A percentile compares a stretch with the other conserved stretches of the same genome.
Conservation (phyloP, 2,329 filamentous ascomycete species). For the Ustulina deusta region DNA sequence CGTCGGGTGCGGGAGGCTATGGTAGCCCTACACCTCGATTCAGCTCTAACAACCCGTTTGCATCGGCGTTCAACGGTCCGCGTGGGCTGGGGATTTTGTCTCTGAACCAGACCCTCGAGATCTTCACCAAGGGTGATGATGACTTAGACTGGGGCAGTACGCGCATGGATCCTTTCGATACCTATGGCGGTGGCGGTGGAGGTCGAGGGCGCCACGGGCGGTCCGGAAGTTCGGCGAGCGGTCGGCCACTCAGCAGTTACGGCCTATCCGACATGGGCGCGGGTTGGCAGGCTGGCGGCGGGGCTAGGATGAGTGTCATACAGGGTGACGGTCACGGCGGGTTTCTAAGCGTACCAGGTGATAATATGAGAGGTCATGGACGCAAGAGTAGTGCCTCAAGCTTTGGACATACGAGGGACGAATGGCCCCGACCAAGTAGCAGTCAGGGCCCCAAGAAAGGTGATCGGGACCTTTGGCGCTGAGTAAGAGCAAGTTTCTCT, state of each 20-base stretch:
- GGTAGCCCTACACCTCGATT: conserved; percentile 57
- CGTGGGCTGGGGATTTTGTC: conserved; percentile 49
- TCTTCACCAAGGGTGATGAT: conserved; percentile 71
- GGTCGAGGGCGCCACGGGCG: conserved; percentile 48
- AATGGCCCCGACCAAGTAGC: conserved; percentile 60
- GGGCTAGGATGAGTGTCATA: conserved; percentile 66
- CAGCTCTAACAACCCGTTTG: conserved; percentile 72
- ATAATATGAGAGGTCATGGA: conserved; percentile 35
- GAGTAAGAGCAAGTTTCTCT: conserved; percentile 29
- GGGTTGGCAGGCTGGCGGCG: conserved; percentile 63
- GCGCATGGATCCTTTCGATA: conserved; percentile 56
- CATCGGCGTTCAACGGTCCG: conserved; percentile 52
- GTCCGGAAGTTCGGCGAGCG: conserved; percentile 45
- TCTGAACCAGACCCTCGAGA: conserved; percentile 66
- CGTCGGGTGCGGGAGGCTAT: conserved; percentile 40
- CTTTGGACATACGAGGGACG: conserved; percentile 44
- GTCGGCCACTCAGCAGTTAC: conserved; percentile 67
- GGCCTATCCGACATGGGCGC: conserved; percentile 66
- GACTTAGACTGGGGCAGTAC: conserved; percentile 70
- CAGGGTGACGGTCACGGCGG: conserved; percentile 62
- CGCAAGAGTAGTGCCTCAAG: conserved; percentile 43
- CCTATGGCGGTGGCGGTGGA: conserved; percentile 35
- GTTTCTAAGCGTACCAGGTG: conserved; percentile 65
- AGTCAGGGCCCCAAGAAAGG: conserved; percentile 57
- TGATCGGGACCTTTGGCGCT: conserved; percentile 59